Conservation (phyloP, 2,329 filamentous ascomycete genomes). For the Penicillium expansum region DNA sequence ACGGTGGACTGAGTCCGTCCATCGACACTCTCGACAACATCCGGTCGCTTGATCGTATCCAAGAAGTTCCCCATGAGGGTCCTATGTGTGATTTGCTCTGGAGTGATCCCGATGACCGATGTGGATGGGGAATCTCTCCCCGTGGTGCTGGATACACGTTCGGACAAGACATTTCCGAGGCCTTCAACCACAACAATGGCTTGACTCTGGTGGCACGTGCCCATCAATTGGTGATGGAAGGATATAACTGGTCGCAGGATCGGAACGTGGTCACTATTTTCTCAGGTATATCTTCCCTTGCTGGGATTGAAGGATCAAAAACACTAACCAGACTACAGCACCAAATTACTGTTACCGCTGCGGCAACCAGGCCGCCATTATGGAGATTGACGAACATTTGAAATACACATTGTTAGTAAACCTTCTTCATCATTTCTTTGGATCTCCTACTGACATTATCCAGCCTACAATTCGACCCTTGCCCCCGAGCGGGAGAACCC, state of each 20-base stretch:
- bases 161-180: slow-evolving; percentile 95
- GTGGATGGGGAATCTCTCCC: slow-evolving; percentile 93
- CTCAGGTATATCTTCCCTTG: slow-evolving; percentile 62
- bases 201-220: slow-evolving; percentile 92
- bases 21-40: slow-evolving; percentile 97
- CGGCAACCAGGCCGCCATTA: slow-evolving; percentile 99
- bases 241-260: slow-evolving; percentile 99
- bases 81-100: slow-evolving; percentile 98
- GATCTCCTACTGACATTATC: slow-evolving; percentile 5
- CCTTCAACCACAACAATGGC: slow-evolving; percentile 99
- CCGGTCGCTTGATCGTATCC: slow-evolving; percentile 88
- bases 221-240: slow-evolving; percentile 98
- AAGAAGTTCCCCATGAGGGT: slow-evolving; percentile 97
- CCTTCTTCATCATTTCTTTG: neutral
- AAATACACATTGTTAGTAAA: slow-evolving; percentile 96
- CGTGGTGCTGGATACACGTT: slow-evolving; percentile 94
- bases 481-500: slow-evolving; percentile 92
- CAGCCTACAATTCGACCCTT: slow-evolving; percentile 98
- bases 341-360: slow-evolving; percentile 98
- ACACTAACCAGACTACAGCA: slow-evolving; percentile 42
- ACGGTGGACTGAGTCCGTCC: slow-evolving; percentile 93
- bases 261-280: slow-evolving; percentile 98
- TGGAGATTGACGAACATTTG: slow-evolving; percentile 99
- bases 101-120: slow-evolving; percentile 96
- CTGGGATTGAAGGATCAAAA: neutral